These are phyloP conservation scores for Termitomyces sp. DNA, from an alignment of 768 basidiomycete genomes.

Conservation along the genomic window DNA sequence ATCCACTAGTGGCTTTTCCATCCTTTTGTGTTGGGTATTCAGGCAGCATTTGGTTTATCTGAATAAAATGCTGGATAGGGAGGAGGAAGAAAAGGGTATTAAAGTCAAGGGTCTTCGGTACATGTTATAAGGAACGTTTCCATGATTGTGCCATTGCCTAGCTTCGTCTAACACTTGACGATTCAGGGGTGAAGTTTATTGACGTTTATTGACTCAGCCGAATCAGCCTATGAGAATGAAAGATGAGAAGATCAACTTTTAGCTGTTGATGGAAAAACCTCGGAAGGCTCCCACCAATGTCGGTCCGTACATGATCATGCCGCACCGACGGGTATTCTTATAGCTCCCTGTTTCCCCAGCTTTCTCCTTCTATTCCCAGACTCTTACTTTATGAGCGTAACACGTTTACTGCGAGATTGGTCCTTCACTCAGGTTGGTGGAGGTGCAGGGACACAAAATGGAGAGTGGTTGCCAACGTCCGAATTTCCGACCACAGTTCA, in stretches of 20 bases:
- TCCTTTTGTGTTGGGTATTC: slow-evolving; percentile 48
- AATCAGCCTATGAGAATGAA: background rate
- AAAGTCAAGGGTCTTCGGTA: slow-evolving; percentile 39
- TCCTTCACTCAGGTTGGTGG: slow-evolving; percentile 63
- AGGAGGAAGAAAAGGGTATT: slow-evolving; percentile 29
- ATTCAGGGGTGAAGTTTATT: background rate
- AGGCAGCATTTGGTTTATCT: slow-evolving; percentile 35
- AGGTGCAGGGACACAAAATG: slow-evolving; percentile 49
- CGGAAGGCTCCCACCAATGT: slow-evolving; percentile 14
- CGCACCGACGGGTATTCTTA: background rate
- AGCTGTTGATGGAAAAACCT: slow-evolving; percentile 19
- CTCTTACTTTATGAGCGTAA: slow-evolving; percentile 5
- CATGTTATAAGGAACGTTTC: slow-evolving; percentile 28
- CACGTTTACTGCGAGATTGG: slow-evolving; percentile 44
- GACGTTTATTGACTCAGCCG: too few relatives aligned
- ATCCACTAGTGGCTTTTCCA: slow-evolving; percentile 42
- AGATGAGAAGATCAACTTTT: background rate
- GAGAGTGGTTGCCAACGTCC: slow-evolving; percentile 62
- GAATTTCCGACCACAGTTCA: slow-evolving; percentile 84
- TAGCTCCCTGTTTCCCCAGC: background rate
- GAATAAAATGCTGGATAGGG: slow-evolving; percentile 34
- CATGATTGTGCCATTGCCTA: background rate
- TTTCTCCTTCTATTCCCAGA: background rate
- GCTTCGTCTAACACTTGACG: background rate
- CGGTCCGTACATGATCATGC: background rate